Conservation (phyloP, 2,329 filamentous ascomycete genomes). For the Sporothrix euskadiensis region DNA sequence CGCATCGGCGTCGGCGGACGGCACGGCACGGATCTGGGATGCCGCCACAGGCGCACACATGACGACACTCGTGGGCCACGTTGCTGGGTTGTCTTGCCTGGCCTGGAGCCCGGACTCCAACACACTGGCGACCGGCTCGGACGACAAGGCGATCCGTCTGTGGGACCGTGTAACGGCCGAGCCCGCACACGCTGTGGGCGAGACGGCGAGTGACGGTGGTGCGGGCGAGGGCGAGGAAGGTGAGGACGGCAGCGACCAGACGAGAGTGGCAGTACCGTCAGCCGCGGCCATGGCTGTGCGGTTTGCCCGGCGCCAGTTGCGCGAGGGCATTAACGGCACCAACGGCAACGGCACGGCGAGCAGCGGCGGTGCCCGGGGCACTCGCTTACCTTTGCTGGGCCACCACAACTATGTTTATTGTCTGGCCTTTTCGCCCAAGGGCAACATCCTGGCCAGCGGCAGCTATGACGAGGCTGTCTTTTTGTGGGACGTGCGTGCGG, state of each 20-base stretch:
- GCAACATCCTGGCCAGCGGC: conserved; percentile 92
- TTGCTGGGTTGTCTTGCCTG: conserved; percentile 87
- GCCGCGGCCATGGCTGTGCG: conserved; percentile 21
- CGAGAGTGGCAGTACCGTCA: neutral
- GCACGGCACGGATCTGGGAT: conserved; percentile 89
- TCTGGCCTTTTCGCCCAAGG: conserved; percentile 94
- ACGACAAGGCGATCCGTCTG: conserved; percentile 92
- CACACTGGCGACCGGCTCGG: conserved; percentile 84
- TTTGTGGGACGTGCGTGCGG: conserved; percentile 90
- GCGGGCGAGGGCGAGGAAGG: neutral
- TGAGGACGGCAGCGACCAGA: neutral
- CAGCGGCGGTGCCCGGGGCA: conserved; percentile 37
- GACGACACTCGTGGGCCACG: conserved; percentile 88
- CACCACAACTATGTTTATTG: conserved; percentile 97
- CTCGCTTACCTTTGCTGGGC: conserved; percentile 66
- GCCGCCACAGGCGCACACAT: conserved; percentile 73
- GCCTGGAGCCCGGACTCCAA: conserved; percentile 92
- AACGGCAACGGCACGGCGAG: conserved; percentile 25
- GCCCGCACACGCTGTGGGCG: conserved; percentile 39
- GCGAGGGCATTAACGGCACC: conserved; percentile 23
- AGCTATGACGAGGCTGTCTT: conserved; percentile 98
- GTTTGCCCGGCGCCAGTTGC: conserved; percentile 22
- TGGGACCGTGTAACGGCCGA: conserved; percentile 74
- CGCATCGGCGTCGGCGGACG: conserved; percentile 86
- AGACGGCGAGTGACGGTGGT: conserved; percentile 10